phyloP scores from a whole-genome alignment of 2,329 filamentous ascomycete species.

The Ciborinia camelliae region DNA sequence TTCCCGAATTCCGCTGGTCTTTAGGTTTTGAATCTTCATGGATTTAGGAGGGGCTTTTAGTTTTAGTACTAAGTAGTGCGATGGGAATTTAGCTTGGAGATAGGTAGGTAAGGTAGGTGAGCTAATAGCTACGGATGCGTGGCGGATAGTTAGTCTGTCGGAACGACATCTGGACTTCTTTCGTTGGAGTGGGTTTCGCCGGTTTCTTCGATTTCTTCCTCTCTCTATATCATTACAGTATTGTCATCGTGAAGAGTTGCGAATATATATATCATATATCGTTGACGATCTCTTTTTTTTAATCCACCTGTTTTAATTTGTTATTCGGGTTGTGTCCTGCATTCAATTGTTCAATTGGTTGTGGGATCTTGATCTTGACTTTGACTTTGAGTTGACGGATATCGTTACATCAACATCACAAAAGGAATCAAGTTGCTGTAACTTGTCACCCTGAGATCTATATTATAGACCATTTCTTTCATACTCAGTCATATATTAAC shows the following conservation, averaged over 20 bases:
- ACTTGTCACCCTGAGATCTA: background rate
- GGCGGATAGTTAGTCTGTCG: too few relatives aligned
- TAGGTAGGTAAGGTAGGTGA: too few relatives aligned
- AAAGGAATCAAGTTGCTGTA: background rate
- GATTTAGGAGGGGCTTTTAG: background rate
- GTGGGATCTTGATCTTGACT: background rate
- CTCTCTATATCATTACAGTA: background rate
- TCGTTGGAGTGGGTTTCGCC: background rate
- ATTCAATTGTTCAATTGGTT: background rate
- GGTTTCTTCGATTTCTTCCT: background rate
- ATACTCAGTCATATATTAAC: background rate
- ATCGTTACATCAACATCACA: background rate
- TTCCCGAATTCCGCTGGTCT: background rate
- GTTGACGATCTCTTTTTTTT: background rate
- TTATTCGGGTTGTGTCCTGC: background rate
- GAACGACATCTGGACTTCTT: background rate
- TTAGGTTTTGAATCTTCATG: background rate
- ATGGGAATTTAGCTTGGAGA: too few relatives aligned
- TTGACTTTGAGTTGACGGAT: background rate
- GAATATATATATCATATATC: background rate
- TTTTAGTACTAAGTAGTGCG: too few relatives aligned
- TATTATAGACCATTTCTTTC: background rate
- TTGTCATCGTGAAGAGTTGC: background rate
- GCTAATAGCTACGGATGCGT: too few relatives aligned
- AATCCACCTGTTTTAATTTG: background rate